phyloP scores from a whole-genome alignment of 2,329 filamentous ascomycete species.

The Mollisiaceae sp. region DNA sequence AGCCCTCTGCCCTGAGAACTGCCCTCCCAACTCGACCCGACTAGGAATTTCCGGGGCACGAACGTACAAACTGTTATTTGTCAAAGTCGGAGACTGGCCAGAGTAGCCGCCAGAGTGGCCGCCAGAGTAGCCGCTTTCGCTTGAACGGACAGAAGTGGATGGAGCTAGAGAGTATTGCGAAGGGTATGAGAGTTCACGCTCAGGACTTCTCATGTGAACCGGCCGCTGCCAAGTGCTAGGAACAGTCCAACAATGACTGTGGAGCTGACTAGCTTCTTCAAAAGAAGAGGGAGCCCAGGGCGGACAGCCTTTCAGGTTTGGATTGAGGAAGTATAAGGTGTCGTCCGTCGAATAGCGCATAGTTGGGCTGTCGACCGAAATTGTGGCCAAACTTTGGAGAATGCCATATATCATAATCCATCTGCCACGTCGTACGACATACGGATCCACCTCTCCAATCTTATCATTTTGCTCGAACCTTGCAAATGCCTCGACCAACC shows the following conservation, averaged over 20 bases:
- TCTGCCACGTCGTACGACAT: conserved; percentile 60
- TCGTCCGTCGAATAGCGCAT: conserved; percentile 53
- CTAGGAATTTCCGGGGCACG: no score
- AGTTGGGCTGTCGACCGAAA: conserved; percentile 61
- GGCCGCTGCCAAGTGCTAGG: conserved; percentile 30
- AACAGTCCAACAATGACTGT: conserved; percentile 43
- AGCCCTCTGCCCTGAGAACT: no score
- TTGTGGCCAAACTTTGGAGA: conserved; percentile 62
- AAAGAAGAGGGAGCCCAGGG: conserved; percentile 52
- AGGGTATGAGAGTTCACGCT: no score
- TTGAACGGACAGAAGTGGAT: conserved; percentile 19
- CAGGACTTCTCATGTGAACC: no score
- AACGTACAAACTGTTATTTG: conserved; percentile 7
- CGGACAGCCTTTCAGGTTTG: conserved; percentile 55
- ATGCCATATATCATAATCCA: conserved; percentile 67
- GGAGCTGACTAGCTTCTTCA: conserved; percentile 40
- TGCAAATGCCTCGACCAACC: conserved; percentile 60
- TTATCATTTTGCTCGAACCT: conserved; percentile 61
- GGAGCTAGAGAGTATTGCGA: no score
- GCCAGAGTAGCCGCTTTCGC: conserved; percentile 21
- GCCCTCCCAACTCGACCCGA: no score
- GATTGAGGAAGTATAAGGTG: conserved; percentile 62
- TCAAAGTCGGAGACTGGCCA: conserved; percentile 18
- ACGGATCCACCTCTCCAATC: conserved; percentile 57
- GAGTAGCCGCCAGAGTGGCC: conserved; percentile 23